Base-by-base conservation (phyloP, 1,284 basidiomycete genomes). In the Sphaerobolus stellatus region DNA sequence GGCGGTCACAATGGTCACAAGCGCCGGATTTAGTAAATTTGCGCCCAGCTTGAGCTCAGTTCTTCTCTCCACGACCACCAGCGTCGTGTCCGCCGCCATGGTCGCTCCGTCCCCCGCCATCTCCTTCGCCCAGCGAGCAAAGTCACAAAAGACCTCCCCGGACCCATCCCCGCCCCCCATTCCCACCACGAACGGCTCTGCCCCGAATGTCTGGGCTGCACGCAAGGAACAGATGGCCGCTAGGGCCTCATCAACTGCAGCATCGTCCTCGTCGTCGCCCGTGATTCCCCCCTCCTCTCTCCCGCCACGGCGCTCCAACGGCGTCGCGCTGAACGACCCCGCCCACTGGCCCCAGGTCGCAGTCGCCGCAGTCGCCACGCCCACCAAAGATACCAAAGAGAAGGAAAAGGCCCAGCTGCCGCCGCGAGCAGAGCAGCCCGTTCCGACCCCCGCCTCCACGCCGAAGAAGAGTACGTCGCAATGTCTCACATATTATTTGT, bases 271-370 rank as follows among this genome's bases (percentile, higher is more conserved):
- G 36, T 29, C 49, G 30, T 27, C 36, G 6, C 33, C 31, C 24
- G 33, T 24, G n/a, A 27, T 38, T 22, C 43, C 49, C 13, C 38
- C 49, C n/a, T 22, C 49, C 14, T 27, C 36, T 38, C 16, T 22
- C 33, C 20, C 20, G 20, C 9, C 49, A 28, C 49, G 34, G 8
- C n/a, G 34, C 22, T 16, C 30, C 29, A 50, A 50, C 27, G 49
- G 49, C 18, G 49, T 50, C 34, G 27, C 38, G 28, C 29, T 70
- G 20, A 63, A 69, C 28, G 77, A 81, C 61, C 58, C 64, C 0
- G 71, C 74, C 40, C 71, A 64, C 49, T 80, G 78, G 80, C 83
- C 78, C 44, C 76, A 75, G n/a, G n/a, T n/a, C n/a, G n/a, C n/a
- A 58, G 75, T 76, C 48, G 18, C 58, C 40, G 40, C 48, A 8